A percentile compares a stretch with the other conserved stretches of the same genome.
Conservation (phyloP, 208 protist genomes). For the Trypanosoma cruzi region DNA sequence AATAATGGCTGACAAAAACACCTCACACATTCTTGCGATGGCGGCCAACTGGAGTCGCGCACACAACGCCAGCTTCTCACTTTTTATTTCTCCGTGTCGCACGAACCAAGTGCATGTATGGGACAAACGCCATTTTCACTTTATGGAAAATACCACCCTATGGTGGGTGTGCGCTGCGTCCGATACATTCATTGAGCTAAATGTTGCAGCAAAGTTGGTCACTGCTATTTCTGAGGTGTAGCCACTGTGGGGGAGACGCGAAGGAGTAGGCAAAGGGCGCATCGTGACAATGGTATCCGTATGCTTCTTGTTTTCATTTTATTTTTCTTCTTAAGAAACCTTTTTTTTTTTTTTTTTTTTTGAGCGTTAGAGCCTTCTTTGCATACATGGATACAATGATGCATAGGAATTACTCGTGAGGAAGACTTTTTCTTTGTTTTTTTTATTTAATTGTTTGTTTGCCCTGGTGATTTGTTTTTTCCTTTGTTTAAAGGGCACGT, state of each 20-base stretch:
- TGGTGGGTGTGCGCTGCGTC: slow-evolving; percentile 28
- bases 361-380: not conserved
- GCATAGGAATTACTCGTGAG: not conserved
- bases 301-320: no score
- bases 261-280: no score
- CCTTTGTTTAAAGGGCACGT: no score
- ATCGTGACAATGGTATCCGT: no score
- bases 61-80: slow-evolving; percentile 11
- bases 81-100: slow-evolving; percentile 27
- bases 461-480: no score
- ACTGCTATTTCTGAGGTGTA: not conserved
- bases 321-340: slow-evolving; percentile 17
- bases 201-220: slow-evolving; percentile 13
- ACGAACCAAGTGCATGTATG: slow-evolving; percentile 15
- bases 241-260: not conserved
- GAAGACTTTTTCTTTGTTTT: not conserved
- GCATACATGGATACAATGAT: not conserved
- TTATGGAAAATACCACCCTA: not conserved
- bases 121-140: not conserved
- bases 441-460: slow-evolving; percentile 8
- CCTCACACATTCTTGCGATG: slow-evolving; percentile 11
- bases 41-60: not conserved
- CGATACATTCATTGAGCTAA: slow-evolving; percentile 25
- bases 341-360: not conserved
- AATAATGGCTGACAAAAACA: not conserved